Conservation (phyloP, 805 yeast species). For the Saturnispora diversa region DNA sequence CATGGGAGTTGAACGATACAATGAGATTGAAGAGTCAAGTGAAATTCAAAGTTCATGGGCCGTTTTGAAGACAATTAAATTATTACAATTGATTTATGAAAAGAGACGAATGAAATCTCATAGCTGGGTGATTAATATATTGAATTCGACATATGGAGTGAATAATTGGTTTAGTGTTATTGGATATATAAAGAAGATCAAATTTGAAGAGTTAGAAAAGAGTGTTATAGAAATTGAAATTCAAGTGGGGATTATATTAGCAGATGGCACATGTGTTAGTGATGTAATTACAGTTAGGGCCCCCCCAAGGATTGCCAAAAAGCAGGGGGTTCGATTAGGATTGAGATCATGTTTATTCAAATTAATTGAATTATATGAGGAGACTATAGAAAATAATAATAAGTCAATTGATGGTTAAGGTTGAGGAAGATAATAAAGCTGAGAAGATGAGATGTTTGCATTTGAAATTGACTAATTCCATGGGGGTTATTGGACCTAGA, state of each 20-base stretch:
- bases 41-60: slow-evolving; percentile 27
- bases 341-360: slow-evolving; percentile 5
- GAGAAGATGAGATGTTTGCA: background rate
- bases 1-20: slow-evolving; percentile 15
- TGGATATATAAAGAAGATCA: background rate
- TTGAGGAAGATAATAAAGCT: no score
- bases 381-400: slow-evolving; percentile 4
- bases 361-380: slow-evolving; percentile 5
- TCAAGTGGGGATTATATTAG: slow-evolving; percentile 1
- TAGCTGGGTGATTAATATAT: slow-evolving; percentile 1
- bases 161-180: slow-evolving; percentile 38
- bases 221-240: background rate
- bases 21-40: slow-evolving; percentile 22
- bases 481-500: slow-evolving; percentile 1
- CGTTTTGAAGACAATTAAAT: slow-evolving; percentile 16
- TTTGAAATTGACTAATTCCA: background rate
- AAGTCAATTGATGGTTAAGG: no score
- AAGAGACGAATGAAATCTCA: slow-evolving; percentile 3
- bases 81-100: slow-evolving; percentile 10
- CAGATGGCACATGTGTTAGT: slow-evolving; percentile 5
- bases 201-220: no score
- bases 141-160: slow-evolving; percentile 43
- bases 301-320: background rate
- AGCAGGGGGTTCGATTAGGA: background rate
- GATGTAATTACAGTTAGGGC: background rate